Evolutionary conservation across 495 filamentous ascomycete species (phyloP), one percentile per base, ranked within the genome.

Genomic region (Talaromyces ruber): DNA sequence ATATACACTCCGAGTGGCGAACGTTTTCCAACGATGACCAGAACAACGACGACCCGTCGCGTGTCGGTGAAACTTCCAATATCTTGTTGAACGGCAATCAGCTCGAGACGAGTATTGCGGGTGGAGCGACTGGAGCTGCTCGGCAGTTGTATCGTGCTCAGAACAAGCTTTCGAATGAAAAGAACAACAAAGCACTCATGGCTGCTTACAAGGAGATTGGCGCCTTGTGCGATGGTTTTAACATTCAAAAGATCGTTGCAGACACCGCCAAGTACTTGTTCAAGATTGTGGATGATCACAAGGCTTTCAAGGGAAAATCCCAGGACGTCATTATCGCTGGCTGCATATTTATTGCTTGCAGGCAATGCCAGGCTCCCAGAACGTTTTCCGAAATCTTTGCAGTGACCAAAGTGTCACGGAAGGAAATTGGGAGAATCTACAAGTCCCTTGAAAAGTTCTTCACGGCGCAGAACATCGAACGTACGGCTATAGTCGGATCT

Each of bases 1-100:
- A 98, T 67, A 92, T 91, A 63, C 88, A 95, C 57, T 96, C 92
- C 57, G 94, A 98, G 78, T 98, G 94, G 94, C 91, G 94, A 67
- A 98, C 95, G 7, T 98, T 98, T 74, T 88, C 91, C 62, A 97
- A 97, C 75, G 94, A 98, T 67, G 95, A 98, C 68, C 90, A 96
- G 72, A 91, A 88, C 70, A 91, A 88, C 70, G 94, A 97, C 65
- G 94, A 98, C 70, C 94, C 94, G 1, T 95, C 90, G 58, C 94
- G 94, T 91, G 94, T 98, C 66, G 94, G 94, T 74, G 94, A 98
- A 57, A 91, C 85, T 0, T 84, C 85, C 43, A 97, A 98, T 67
- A 83, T 88, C 21, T 82, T 98, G 61, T 82, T 96, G 43, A 92
- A 96, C 67, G 95, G 93, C 52, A 87, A 91, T 63, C 93, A 97